Conservation (phyloP, 2,329 filamentous ascomycete genomes). For the Colletotrichum sojae region DNA sequence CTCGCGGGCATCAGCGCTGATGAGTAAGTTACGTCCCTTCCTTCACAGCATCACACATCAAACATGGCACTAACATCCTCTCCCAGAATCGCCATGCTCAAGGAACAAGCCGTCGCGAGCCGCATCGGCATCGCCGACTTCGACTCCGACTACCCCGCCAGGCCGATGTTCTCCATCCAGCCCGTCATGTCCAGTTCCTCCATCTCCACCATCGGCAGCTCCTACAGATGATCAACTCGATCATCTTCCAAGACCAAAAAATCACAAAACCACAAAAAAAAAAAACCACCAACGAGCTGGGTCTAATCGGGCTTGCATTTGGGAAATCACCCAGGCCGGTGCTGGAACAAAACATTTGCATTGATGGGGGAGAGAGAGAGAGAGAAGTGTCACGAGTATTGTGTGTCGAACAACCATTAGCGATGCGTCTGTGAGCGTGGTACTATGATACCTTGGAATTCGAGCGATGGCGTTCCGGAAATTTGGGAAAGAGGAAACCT, state of each 20-base stretch:
- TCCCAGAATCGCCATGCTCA: slow-evolving; percentile 63
- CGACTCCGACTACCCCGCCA: slow-evolving; percentile 32
- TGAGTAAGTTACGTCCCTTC: slow-evolving; percentile 62
- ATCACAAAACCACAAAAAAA: background rate
- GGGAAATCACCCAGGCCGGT: slow-evolving; percentile 23
- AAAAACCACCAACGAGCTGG: slow-evolving; percentile 4
- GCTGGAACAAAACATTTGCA: slow-evolving; percentile 3
- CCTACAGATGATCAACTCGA: slow-evolving; percentile 17
- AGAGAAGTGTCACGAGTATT: background rate
- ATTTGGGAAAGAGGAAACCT: background rate
- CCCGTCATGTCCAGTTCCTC: slow-evolving; percentile 32
- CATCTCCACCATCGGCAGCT: slow-evolving; percentile 36
- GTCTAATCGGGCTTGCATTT: slow-evolving; percentile 28
- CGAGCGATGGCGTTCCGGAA: slow-evolving; percentile 34
- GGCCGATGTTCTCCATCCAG: slow-evolving; percentile 36
- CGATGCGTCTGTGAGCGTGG: slow-evolving; percentile 3
- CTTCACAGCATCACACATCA: slow-evolving; percentile 1
- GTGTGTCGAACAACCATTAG: slow-evolving; percentile 9
- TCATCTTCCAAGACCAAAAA: background rate
- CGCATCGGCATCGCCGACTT: slow-evolving; percentile 61
- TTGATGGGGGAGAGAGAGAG: no score
- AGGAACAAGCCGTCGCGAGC: slow-evolving; percentile 66
- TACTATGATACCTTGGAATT: slow-evolving; percentile 27
- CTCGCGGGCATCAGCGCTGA: slow-evolving; percentile 71
- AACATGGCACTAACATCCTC: slow-evolving; percentile 9